phyloP scores from a whole-genome alignment of 306 rosid genomes.

The Sophora flavescens region DNA sequence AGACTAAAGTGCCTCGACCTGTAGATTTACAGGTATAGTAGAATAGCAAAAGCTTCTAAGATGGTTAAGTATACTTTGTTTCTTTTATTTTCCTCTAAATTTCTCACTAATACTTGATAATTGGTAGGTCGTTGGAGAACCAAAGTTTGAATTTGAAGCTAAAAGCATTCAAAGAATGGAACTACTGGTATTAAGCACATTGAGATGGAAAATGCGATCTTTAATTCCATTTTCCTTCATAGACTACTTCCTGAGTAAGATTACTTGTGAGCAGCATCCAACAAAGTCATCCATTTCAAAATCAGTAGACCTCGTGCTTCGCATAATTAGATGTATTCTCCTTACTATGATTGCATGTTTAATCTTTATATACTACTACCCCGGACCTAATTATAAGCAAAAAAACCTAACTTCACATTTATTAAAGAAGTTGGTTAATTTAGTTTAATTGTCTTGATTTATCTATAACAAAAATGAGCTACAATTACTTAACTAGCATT shows the following conservation, averaged over 20 bases:
- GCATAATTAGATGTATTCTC: constrained; percentile 61
- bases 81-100: not conserved
- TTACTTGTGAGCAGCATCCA: constrained; percentile 44
- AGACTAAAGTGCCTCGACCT: constrained; percentile 52
- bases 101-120: constrained; percentile 31
- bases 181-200: constrained; percentile 62
- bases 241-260: constrained; percentile 67
- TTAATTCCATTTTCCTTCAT: constrained; percentile 72
- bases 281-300: constrained; percentile 40
- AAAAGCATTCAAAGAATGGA: constrained; percentile 71
- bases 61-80: constrained; percentile 29
- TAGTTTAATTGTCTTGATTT: too few relatives aligned
- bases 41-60: not conserved
- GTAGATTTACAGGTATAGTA: constrained; percentile 66
- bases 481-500: too few relatives aligned
- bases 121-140: constrained; percentile 69
- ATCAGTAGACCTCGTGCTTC: constrained; percentile 59
- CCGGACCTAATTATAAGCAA: too few relatives aligned
- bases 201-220: constrained; percentile 85
- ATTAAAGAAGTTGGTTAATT: too few relatives aligned
- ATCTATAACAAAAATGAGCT: too few relatives aligned
- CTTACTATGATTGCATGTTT: constrained; percentile 17
- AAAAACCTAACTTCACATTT: too few relatives aligned
- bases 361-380: not conserved
- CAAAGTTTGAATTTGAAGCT: constrained; percentile 64